Conservation (phyloP, 352 stramenopile genomes). For the Globisporangium orthogonon region DNA sequence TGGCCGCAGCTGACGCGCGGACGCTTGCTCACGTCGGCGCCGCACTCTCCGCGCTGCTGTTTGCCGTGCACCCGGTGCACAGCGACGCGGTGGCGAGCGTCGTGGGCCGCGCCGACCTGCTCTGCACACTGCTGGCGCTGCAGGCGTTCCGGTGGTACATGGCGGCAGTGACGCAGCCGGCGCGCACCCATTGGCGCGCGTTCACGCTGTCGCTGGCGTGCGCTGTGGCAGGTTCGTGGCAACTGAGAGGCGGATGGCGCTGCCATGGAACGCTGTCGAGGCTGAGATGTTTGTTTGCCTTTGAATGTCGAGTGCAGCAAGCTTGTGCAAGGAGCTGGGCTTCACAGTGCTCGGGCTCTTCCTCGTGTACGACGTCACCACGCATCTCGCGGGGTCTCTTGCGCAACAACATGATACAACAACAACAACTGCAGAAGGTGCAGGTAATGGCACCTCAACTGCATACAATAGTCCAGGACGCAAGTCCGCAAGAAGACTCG, state of each 20-base stretch:
- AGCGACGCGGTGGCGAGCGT: conserved; percentile 88
- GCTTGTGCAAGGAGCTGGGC: conserved; percentile 85
- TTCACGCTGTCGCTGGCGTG: conserved; percentile 7
- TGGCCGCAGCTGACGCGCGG: background rate
- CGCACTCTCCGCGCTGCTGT: conserved; percentile 66
- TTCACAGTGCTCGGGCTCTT: conserved; percentile 82
- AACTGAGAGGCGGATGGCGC: background rate
- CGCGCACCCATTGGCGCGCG: conserved; percentile 13
- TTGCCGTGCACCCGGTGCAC: conserved; percentile 89
- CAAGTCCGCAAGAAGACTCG: background rate
- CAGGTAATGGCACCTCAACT: background rate
- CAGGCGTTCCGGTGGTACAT: conserved; percentile 55
- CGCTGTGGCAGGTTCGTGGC: conserved; percentile 13
- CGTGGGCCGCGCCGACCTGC: conserved; percentile 87
- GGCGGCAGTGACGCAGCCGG: conserved; percentile 8
- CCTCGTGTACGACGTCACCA: conserved; percentile 36
- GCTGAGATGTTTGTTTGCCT: background rate
- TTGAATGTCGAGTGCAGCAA: conserved; percentile 17
- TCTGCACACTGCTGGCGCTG: conserved; percentile 70
- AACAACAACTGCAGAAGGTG: no score
- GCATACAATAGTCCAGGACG: background rate
- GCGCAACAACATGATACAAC: background rate
- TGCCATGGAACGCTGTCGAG: background rate
- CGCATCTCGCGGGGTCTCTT: conserved; percentile 17
- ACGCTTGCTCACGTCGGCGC: conserved; percentile 8